Evolutionary conservation across 1,139 yeast species (phyloP).

Genomic region (Candida pseudoviswanathii): DNA sequence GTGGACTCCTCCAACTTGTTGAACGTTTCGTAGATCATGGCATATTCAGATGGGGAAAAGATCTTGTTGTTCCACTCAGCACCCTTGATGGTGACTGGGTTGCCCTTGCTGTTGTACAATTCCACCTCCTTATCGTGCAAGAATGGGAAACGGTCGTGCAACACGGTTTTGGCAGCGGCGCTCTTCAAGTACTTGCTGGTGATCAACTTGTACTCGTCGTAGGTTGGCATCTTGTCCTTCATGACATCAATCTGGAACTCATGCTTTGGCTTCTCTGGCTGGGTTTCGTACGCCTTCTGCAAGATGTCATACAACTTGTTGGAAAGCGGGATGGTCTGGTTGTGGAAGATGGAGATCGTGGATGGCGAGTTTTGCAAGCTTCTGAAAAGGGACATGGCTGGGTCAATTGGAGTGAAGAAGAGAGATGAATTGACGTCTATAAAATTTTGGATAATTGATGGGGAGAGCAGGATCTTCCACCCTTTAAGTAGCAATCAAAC

Average conservation of each 20-base stretch:
- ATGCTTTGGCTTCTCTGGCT: slow-evolving; percentile 18
- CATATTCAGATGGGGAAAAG: slow-evolving; percentile 43
- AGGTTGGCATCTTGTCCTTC: slow-evolving; percentile 47
- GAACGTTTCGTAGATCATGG: slow-evolving; percentile 43
- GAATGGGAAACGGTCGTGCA: slow-evolving; percentile 42
- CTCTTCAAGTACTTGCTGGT: slow-evolving; percentile 31
- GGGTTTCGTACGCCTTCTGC: slow-evolving; percentile 32
- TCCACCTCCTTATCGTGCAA: slow-evolving; percentile 27
- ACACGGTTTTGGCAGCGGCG: slow-evolving; percentile 26
- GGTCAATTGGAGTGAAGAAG: background rate
- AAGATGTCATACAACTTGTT: slow-evolving; percentile 34
- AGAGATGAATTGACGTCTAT: background rate
- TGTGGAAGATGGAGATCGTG: slow-evolving; percentile 47
- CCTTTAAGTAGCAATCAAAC: background rate
- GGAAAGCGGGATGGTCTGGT: slow-evolving; percentile 36
- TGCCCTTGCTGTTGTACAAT: slow-evolving; percentile 14
- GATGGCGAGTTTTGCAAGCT: slow-evolving; percentile 49
- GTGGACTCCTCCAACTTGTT: slow-evolving; percentile 25
- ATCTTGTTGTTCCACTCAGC: slow-evolving; percentile 33
- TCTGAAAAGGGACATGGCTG: slow-evolving; percentile 30
- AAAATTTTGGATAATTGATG: background rate
- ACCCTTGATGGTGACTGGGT: slow-evolving; percentile 27
- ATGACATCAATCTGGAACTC: slow-evolving; percentile 40
- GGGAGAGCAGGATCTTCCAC: background rate
- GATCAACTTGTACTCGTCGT: slow-evolving; percentile 40